Evolutionary conservation across 441 rosid genomes (phyloP).

Genomic region (California macrophylla): DNA sequence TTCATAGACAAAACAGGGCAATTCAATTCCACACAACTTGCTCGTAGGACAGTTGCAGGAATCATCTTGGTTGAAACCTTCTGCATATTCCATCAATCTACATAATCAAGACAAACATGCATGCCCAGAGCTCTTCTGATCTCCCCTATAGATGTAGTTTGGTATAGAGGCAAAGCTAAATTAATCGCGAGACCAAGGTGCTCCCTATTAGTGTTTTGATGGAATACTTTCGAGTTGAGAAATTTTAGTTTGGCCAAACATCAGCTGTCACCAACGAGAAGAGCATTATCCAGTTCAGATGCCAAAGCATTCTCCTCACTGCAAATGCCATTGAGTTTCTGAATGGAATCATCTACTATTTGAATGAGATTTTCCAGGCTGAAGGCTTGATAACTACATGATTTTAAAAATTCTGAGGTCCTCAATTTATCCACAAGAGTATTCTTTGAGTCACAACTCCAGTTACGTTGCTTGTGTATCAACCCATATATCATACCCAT

Average conservation of each 20-base stretch:
- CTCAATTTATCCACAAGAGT: slow-evolving; percentile 22
- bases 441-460: slow-evolving; percentile 22
- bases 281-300: slow-evolving; percentile 9
- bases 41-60: neutral
- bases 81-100: neutral
- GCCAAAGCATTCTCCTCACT: slow-evolving; percentile 15
- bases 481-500: slow-evolving; percentile 39
- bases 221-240: neutral
- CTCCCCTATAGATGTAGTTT: neutral
- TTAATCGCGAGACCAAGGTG: neutral
- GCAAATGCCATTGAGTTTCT: slow-evolving; percentile 18
- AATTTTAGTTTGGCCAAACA: neutral
- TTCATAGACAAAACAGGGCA: neutral
- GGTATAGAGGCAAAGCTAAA: neutral
- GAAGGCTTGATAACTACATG: slow-evolving; percentile 21
- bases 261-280: neutral
- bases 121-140: neutral
- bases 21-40: neutral
- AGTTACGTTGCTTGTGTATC: slow-evolving; percentile 32
- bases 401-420: slow-evolving; percentile 13
- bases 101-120: neutral
- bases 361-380: slow-evolving; percentile 41
- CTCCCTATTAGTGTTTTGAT: neutral
- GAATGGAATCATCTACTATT: slow-evolving; percentile 26
- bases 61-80: neutral